Evolutionary conservation across 495 filamentous ascomycete genomes (phyloP).

Genomic region (Trichoderma reesei): DNA sequence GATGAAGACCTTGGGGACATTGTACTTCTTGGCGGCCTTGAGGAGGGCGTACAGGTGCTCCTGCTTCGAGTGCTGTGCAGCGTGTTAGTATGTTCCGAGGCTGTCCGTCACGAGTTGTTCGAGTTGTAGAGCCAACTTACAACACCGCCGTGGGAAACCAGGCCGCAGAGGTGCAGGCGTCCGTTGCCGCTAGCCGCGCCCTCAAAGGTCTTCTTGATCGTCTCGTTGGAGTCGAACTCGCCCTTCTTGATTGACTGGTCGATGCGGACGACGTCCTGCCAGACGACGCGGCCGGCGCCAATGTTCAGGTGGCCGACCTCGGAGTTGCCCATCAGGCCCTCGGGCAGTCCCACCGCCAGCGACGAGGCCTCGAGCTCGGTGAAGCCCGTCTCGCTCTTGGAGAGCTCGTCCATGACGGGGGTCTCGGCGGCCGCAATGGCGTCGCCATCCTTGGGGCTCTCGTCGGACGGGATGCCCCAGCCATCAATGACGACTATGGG

Average conservation of each 20-base stretch:
- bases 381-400: constrained; percentile 30
- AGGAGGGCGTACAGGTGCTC: constrained; percentile 81
- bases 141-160: constrained; percentile 92
- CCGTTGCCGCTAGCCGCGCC: constrained; percentile 82
- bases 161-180: constrained; percentile 79
- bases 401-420: constrained; percentile 48
- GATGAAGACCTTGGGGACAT: constrained; percentile 84
- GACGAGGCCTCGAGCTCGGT: constrained; percentile 89
- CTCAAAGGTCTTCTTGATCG: constrained; percentile 66
- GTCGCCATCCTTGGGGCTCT: constrained; percentile 76
- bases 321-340: constrained; percentile 97
- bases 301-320: constrained; percentile 99
- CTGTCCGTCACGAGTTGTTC: background rate
- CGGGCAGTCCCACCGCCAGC: constrained; percentile 86
- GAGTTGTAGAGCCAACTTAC: constrained; percentile 29
- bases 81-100: constrained; percentile 13
- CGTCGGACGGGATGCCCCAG: constrained; percentile 79
- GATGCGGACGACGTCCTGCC: constrained; percentile 98
- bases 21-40: constrained; percentile 76
- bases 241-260: constrained; percentile 89
- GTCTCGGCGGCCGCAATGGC: constrained; percentile 89
- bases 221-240: constrained; percentile 66
- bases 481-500: constrained; percentile 87
- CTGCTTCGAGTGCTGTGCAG: constrained; percentile 71
- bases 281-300: constrained; percentile 93